Base-by-base conservation (phyloP, 805 yeast genomes). In the Candida boleticola region DNA sequence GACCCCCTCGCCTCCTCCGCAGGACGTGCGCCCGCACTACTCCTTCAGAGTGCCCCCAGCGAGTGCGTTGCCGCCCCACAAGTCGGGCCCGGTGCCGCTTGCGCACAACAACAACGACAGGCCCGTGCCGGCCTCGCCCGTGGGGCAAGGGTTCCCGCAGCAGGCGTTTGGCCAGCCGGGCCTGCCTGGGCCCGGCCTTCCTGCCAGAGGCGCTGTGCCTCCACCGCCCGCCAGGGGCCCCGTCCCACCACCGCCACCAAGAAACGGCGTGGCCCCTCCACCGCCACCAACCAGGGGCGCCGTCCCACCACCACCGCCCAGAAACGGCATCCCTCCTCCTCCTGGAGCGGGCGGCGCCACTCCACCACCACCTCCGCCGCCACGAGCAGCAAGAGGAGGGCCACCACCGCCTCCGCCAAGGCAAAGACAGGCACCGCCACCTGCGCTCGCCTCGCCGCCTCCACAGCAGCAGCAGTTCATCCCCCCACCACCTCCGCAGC, bases 31-130 rank as follows among this genome's bases (percentile, higher is more conserved):
- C 16, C 53, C n/a, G 40, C 50, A 10, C 49, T 53, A 40, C 53
- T 60, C 45, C 30, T 68, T 68, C 53, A 61, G 71, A 48, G 57
- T 65, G 13, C 73, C 74, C 13, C 73, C 72, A 18, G 47, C 59
- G 30, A 51, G 49, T 37, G 64, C 65, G 2, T 42, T 50, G 5
- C 56, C 63, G 4, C 71, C 71, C 7, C 41, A 33, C 61, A 10
- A 44, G 39, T 38, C 51, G 10, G 35, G 35, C 16, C 35, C 35
- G 4, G 20, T 18, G 11, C 35, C 35, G 16, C 6, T 16, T 20
- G 6, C 35, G 5, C 22, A 16, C 51, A 41, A 46, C 26, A n/a
- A 31, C 18, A 25, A 22, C 3, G 16, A 35, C 5, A 4, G 37
- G 23, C 37, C 37, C 10, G 10, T 35, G 18, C 37, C 37, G 3